phyloP scores from a whole-genome alignment of 192 early-diverging fungal genomes.

The Backusella parvicylindrica region DNA sequence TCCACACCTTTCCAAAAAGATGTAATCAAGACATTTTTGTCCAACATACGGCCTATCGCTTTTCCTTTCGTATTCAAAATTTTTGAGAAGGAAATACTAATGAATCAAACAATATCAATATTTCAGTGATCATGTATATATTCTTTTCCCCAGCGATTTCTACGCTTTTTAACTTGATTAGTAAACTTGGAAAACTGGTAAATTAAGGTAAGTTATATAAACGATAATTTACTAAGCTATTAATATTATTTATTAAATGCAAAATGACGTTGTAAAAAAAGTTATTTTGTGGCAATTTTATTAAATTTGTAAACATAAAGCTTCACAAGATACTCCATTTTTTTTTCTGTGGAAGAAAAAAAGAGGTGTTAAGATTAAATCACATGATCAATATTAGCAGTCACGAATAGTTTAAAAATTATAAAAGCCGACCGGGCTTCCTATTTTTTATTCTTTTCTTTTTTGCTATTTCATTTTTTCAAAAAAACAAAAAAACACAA shows the following conservation, averaged over 20 bases:
- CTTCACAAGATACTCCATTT: too few relatives aligned
- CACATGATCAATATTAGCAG: neutral
- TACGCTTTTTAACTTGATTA: neutral
- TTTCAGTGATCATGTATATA: neutral
- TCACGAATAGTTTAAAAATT: neutral
- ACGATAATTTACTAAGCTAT: neutral
- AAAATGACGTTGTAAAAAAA: neutral
- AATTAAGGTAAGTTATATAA: neutral
- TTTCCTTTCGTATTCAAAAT: neutral
- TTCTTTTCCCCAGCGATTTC: neutral
- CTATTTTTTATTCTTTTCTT: neutral
- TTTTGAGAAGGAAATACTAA: too few relatives aligned
- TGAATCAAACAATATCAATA: neutral
- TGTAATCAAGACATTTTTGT: neutral
- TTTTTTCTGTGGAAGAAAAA: too few relatives aligned
- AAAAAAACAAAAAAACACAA: neutral
- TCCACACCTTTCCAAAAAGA: neutral
- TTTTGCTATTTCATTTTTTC: neutral
- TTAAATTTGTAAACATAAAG: too few relatives aligned
- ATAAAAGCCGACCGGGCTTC: neutral
- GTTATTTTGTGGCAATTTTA: neutral
- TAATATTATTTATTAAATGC: neutral
- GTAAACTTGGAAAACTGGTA: neutral
- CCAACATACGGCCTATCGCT: neutral
- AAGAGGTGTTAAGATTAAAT: too few relatives aligned